Conservation (phyloP, 352 stramenopile species). For the Phytophthora sp. region DNA sequence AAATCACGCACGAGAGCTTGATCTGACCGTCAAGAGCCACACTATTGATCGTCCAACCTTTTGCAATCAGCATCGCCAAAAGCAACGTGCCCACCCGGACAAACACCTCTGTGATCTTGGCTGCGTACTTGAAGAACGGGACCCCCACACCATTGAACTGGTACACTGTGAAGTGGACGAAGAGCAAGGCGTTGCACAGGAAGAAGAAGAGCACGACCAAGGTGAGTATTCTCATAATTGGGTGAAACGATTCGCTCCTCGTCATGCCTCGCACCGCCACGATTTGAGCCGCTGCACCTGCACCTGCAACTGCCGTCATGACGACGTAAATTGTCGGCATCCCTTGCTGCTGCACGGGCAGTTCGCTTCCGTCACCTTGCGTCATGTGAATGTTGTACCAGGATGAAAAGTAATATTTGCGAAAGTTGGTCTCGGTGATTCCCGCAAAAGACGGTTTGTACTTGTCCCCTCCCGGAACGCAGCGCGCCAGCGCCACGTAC, state of each 20-base stretch:
- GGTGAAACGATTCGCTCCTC: slow-evolving; percentile 77
- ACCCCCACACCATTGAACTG: slow-evolving; percentile 72
- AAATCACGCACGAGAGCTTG: slow-evolving; percentile 71
- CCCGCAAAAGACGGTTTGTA: slow-evolving; percentile 68
- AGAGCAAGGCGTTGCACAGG: slow-evolving; percentile 62
- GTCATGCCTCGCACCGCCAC: slow-evolving; percentile 50
- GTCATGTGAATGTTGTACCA: slow-evolving; percentile 86
- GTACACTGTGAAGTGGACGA: slow-evolving; percentile 66
- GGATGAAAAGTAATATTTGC: slow-evolving; percentile 80
- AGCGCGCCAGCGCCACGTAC: slow-evolving; percentile 77
- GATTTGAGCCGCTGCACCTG: slow-evolving; percentile 43
- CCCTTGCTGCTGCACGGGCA: slow-evolving; percentile 70
- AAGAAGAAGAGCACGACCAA: slow-evolving; percentile 70
- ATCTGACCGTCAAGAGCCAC: slow-evolving; percentile 66
- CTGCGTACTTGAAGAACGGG: slow-evolving; percentile 70
- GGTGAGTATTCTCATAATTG: slow-evolving; percentile 78
- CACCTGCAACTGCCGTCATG: slow-evolving; percentile 50
- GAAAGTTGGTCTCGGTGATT: slow-evolving; percentile 74
- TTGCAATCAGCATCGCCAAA: slow-evolving; percentile 76
- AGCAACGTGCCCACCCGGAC: slow-evolving; percentile 73
- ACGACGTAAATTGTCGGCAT: slow-evolving; percentile 59
- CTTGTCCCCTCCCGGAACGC: slow-evolving; percentile 63
- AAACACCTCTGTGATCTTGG: slow-evolving; percentile 74
- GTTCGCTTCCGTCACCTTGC: slow-evolving; percentile 63
- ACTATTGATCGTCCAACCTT: slow-evolving; percentile 83